A percentile compares a stretch with the other conserved stretches of the same genome.
phyloP scores from a whole-genome alignment of 73 alveolate species.

The Blepharisma japonicum region DNA sequence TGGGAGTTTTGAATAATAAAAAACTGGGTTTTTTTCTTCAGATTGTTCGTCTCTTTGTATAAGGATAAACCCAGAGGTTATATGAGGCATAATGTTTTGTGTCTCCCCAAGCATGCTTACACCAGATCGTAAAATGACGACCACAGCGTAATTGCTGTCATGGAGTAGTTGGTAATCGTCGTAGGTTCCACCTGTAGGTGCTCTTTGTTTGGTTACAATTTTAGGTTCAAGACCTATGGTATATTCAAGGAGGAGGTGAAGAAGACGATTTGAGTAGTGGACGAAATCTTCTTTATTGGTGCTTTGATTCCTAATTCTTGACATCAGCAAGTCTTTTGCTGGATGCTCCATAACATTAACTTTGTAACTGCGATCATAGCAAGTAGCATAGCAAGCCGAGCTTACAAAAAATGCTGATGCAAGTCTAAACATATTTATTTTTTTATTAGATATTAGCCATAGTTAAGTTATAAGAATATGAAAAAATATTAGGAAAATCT shows the following conservation, averaged over 20 bases:
- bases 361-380: no score
- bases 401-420: no score
- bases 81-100: slow-evolving; percentile 45
- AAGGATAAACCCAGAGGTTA: slow-evolving; percentile 54
- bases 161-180: slow-evolving; percentile 39
- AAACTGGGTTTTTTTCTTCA: slow-evolving; percentile 45
- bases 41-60: slow-evolving; percentile 61
- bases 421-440: no score
- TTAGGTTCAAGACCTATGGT: slow-evolving; percentile 49
- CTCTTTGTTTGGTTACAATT: slow-evolving; percentile 22
- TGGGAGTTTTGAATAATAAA: slow-evolving; percentile 61
- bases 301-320: no score
- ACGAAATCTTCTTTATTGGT: slow-evolving; percentile 31
- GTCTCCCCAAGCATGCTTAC: slow-evolving; percentile 46
- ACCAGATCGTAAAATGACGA: slow-evolving; percentile 67
- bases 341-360: no score
- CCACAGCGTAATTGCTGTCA: slow-evolving; percentile 30
- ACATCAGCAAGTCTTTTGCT: no score
- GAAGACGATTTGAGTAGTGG: slow-evolving; percentile 45
- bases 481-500: no score
- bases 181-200: slow-evolving; percentile 40
- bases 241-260: slow-evolving; percentile 49
- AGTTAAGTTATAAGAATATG: no score
- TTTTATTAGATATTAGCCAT: no score
- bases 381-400: no score